Percentiles rank a stretch among this genome's conserved stretches.
Evolutionary conservation across 495 filamentous ascomycete genomes (phyloP).

Genomic region (Hypomontagnella monticulosa): DNA sequence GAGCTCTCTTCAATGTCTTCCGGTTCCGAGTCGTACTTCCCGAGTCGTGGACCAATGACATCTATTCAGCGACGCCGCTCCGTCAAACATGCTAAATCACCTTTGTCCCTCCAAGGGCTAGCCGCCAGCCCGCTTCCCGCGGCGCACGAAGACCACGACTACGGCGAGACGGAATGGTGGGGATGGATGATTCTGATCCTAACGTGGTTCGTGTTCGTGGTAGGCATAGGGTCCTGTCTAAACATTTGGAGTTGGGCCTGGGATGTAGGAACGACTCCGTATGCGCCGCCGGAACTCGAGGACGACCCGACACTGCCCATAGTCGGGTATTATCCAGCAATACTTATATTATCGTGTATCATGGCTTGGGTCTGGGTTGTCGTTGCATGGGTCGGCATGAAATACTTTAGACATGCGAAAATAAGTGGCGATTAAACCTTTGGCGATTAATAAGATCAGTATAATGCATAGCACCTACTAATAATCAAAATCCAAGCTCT

Average conservation of each 20-base stretch:
- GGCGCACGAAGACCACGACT: slow-evolving; percentile 75
- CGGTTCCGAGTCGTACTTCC: slow-evolving; percentile 74
- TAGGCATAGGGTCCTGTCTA: slow-evolving; percentile 93
- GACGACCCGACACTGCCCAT: slow-evolving; percentile 94
- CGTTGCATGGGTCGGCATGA: slow-evolving; percentile 98
- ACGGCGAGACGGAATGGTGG: slow-evolving; percentile 95
- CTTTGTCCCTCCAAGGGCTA: slow-evolving; percentile 61
- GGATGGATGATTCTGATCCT: slow-evolving; percentile 89
- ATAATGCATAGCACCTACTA: background rate
- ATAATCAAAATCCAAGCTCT: background rate
- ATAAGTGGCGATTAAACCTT: slow-evolving; percentile 63
- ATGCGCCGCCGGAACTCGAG: slow-evolving; percentile 90
- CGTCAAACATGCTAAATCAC: slow-evolving; percentile 68
- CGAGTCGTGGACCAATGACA: slow-evolving; percentile 43
- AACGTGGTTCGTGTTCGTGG: slow-evolving; percentile 94
- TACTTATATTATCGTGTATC: slow-evolving; percentile 90
- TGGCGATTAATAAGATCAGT: background rate
- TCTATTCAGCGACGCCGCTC: slow-evolving; percentile 60
- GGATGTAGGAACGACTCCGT: slow-evolving; percentile 97
- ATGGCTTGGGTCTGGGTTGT: slow-evolving; percentile 99
- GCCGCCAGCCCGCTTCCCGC: slow-evolving; percentile 53
- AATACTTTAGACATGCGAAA: slow-evolving; percentile 97
- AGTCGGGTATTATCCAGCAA: slow-evolving; percentile 93
- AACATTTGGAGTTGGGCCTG: slow-evolving; percentile 99
- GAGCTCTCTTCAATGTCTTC: slow-evolving; percentile 63